A percentile compares a stretch with the other conserved stretches of the same genome.
phyloP scores from a whole-genome alignment of 2,329 filamentous ascomycete species.

The Monilinia fructicola region DNA sequence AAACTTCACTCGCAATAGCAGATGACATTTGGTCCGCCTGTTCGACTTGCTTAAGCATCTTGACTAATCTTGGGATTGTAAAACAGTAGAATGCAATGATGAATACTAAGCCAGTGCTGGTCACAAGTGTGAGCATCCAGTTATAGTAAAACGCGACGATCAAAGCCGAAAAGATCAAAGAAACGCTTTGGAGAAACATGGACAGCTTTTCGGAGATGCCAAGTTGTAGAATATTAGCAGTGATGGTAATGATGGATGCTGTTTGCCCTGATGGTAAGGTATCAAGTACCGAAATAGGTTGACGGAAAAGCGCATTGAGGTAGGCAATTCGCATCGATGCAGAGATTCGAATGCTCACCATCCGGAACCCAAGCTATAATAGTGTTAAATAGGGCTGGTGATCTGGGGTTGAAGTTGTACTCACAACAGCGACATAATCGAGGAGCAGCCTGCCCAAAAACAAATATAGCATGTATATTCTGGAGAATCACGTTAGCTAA shows the following conservation, averaged over 20 bases:
- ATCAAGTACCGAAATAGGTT: slow-evolving; percentile 67
- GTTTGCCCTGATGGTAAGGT: slow-evolving; percentile 62
- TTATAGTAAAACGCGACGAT: slow-evolving; percentile 55
- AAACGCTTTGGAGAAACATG: slow-evolving; percentile 54
- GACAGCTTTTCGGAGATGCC: slow-evolving; percentile 63
- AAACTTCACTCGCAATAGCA: slow-evolving; percentile 60
- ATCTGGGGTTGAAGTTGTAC: slow-evolving; percentile 12
- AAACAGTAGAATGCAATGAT: slow-evolving; percentile 52
- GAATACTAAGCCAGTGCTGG: slow-evolving; percentile 54
- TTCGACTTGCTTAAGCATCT: slow-evolving; percentile 48
- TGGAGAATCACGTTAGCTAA: slow-evolving; percentile 40
- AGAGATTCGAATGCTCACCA: slow-evolving; percentile 60
- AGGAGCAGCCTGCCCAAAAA: slow-evolving; percentile 55
- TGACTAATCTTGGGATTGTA: slow-evolving; percentile 56
- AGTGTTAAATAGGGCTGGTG: not conserved
- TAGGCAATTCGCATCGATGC: slow-evolving; percentile 62
- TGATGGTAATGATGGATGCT: slow-evolving; percentile 64
- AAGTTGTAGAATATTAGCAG: slow-evolving; percentile 60
- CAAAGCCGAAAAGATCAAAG: slow-evolving; percentile 54
- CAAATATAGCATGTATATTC: slow-evolving; percentile 58
- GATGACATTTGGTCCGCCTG: slow-evolving; percentile 57
- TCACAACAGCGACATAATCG: slow-evolving; percentile 55
- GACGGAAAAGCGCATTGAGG: slow-evolving; percentile 60
- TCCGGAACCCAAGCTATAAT: slow-evolving; percentile 48
- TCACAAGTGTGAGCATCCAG: slow-evolving; percentile 60